A percentile compares a stretch with the other conserved stretches of the same genome.
Evolutionary conservation across 1,284 basidiomycete species (phyloP).

Genomic region (Meripilus lineatus): DNA sequence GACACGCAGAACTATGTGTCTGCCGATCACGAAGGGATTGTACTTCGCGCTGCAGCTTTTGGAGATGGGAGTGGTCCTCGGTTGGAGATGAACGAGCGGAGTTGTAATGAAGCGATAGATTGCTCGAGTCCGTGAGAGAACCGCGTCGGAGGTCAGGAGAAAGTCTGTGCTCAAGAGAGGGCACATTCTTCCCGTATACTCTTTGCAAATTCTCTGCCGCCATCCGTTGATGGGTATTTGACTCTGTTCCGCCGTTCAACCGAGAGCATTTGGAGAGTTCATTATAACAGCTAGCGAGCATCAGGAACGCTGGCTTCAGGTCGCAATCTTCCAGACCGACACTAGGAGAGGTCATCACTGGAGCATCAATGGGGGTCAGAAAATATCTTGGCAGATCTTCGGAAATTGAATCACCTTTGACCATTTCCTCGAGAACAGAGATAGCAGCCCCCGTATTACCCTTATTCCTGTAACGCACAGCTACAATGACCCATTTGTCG

Average conservation of each 20-base stretch:
- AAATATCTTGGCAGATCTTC: constrained; percentile 8
- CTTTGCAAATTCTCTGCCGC: constrained; percentile 44
- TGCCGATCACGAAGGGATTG: constrained; percentile 36
- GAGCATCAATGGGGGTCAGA: neutral
- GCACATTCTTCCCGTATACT: constrained; percentile 37
- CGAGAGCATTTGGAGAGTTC: constrained; percentile 34
- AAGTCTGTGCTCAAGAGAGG: neutral
- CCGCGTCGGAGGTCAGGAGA: neutral
- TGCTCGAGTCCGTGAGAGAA: neutral
- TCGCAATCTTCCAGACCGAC: constrained; percentile 32
- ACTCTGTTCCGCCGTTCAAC: constrained; percentile 16
- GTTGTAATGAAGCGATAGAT: no score
- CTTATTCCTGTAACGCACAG: constrained; percentile 43
- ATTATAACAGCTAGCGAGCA: constrained; percentile 49
- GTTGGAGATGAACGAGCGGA: neutral
- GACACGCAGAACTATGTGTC: constrained; percentile 20
- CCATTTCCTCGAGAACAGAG: constrained; percentile 39
- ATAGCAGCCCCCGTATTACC: constrained; percentile 43
- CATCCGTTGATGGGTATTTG: constrained; percentile 32
- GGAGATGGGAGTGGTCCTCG: constrained; percentile 10
- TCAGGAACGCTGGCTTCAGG: constrained; percentile 45
- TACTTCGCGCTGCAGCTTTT: constrained; percentile 36
- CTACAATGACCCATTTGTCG: constrained; percentile 52
- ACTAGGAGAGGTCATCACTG: constrained; percentile 34
- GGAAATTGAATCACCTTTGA: constrained; percentile 36